Conservation (phyloP, 108 stramenopile species). For the Hondaea fermentalgiana region DNA sequence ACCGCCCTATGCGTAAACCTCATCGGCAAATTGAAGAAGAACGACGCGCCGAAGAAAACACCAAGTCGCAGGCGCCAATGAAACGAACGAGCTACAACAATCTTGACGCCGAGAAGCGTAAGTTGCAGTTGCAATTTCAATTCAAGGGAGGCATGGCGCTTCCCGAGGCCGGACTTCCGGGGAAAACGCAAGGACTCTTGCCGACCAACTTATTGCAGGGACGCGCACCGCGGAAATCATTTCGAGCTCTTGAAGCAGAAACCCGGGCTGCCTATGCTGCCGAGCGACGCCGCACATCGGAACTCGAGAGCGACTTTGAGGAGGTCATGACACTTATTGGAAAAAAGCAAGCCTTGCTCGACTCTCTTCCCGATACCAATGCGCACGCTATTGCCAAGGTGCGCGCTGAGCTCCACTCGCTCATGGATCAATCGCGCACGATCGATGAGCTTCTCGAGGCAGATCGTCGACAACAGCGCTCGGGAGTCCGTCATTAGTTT, state of each 20-base stretch:
- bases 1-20: not conserved
- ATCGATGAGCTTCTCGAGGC: not conserved
- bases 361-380: not conserved
- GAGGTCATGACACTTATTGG: not conserved
- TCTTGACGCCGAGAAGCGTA: not conserved
- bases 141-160: conserved; percentile 17
- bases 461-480: not conserved
- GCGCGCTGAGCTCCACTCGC: not conserved
- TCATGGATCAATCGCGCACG: not conserved
- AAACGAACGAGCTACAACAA: not conserved
- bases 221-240: not conserved
- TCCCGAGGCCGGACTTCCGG: not conserved
- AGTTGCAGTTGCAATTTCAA: not conserved
- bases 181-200: not conserved
- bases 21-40: not conserved
- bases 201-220: not conserved
- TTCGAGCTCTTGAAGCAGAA: not conserved
- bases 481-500: no score
- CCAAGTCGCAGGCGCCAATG: not conserved
- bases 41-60: not conserved
- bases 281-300: not conserved
- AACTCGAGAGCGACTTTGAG: not conserved
- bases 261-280: not conserved
- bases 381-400: not conserved
- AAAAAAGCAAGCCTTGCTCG: not conserved